Conservation (phyloP, 2,329 filamentous ascomycete species). For the Dactylella cylindrospora region DNA sequence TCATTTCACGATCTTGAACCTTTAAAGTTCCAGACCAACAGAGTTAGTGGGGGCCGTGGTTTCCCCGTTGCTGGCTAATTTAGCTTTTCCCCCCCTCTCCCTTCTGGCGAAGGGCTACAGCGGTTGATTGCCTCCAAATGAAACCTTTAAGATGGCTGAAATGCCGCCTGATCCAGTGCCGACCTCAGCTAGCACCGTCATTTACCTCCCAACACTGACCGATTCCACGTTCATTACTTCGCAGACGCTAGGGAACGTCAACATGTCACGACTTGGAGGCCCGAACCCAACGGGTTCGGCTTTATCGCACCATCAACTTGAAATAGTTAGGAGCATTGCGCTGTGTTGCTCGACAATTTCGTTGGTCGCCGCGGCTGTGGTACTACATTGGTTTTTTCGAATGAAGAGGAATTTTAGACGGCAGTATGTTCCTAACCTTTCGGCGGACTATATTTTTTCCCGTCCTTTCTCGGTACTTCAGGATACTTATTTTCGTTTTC, state of each 20-base stretch:
- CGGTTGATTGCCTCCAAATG: too few relatives aligned
- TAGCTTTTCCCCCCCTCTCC: too few relatives aligned
- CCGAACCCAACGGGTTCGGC: constrained; percentile 24
- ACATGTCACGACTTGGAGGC: constrained; percentile 34
- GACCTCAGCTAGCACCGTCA: constrained; percentile 17
- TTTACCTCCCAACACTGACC: constrained; percentile 20
- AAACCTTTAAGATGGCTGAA: constrained; percentile 44
- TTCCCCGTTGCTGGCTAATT: too few relatives aligned
- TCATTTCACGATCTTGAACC: constrained; percentile 32
- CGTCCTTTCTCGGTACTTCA: too few relatives aligned
- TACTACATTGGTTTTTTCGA: constrained; percentile 67
- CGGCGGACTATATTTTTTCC: neutral
- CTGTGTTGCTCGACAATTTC: constrained; percentile 28
- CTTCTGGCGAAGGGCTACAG: too few relatives aligned
- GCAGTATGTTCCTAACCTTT: constrained; percentile 58
- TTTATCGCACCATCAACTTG: constrained; percentile 28
- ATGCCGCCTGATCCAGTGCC: constrained; percentile 42
- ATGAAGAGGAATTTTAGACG: constrained; percentile 76
- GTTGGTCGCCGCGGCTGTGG: constrained; percentile 42
- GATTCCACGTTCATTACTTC: constrained; percentile 10
- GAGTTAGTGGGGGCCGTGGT: constrained; percentile 31
- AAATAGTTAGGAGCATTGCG: constrained; percentile 36
- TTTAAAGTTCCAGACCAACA: constrained; percentile 28
- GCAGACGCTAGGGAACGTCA: constrained; percentile 21
- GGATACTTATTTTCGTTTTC: too few relatives aligned